Evolutionary conservation across 495 filamentous ascomycete genomes (phyloP), one percentile per base, ranked within the genome.

Genomic region (Daldinia decipiens): DNA sequence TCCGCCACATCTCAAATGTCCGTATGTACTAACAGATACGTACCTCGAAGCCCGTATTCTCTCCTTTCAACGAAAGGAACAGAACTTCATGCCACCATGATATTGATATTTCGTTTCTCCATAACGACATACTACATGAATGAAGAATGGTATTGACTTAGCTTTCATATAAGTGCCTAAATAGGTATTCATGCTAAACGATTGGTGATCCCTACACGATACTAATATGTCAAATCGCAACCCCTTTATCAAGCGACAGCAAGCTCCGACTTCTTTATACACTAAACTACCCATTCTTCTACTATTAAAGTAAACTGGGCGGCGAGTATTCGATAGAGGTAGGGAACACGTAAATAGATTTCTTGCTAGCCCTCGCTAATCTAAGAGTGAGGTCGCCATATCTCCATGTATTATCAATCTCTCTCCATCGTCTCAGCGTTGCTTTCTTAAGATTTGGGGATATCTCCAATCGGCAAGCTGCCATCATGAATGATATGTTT

Each of bases 391-490:
- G 3, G 17, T 5, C 19, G 9, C 9, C 9, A 3, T 24, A 11
- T 47, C 17, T 21, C 43, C 17, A 0, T 21, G 6, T 21, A 6
- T 4, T 27, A 6, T 4, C 4, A 27, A 27, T 27, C 26, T 27
- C 26, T 27, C 27, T 29, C 27, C 5, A 29, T 29, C 5, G 43
- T 47, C 8, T 21, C 19, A 3, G 3, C 19, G 8, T 21, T 19
- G 5, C 9, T 47, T 47, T 12, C 4, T 47, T 12, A 47, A 1
- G 9, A 39, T 24, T 57, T 26, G 4, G 32, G 27, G 19, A 1
- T 12, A 24, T 38, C 32, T 21, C 59, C 59, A 59, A 62, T 53
- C 45, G 26, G 27, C 36, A 38, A 29, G n/a, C 34, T 47, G 29
- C 55, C 61, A 39, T 56, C 24, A 52, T 26, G 17, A 13, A 6